phyloP scores from a whole-genome alignment of 2,329 filamentous ascomycete species.

The Thielaviopsis musarum region DNA sequence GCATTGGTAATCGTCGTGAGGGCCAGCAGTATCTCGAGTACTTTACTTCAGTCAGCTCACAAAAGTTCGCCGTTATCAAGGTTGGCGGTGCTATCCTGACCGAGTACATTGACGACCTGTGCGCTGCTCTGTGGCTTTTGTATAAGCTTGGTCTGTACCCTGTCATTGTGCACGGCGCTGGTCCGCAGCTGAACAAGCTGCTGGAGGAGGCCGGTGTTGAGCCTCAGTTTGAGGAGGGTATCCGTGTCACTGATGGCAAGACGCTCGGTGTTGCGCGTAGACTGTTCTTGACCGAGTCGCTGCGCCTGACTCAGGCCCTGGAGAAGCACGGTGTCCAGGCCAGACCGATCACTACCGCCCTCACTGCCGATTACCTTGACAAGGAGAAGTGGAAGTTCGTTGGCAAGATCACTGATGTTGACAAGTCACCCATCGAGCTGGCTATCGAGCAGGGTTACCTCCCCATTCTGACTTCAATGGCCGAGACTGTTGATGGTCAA shows the following conservation, averaged over 20 bases:
- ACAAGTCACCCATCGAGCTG: slow-evolving; percentile 77
- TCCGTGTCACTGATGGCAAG: slow-evolving; percentile 88
- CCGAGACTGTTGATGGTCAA: slow-evolving; percentile 78
- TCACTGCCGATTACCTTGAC: slow-evolving; percentile 86
- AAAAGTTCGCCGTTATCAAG: slow-evolving; percentile 97
- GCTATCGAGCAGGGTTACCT: slow-evolving; percentile 83
- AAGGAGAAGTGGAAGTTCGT: slow-evolving; percentile 94
- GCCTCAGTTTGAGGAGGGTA: slow-evolving; percentile 91
- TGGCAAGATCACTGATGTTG: slow-evolving; percentile 85
- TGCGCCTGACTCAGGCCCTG: slow-evolving; percentile 78
- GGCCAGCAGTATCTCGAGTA: slow-evolving; percentile 95
- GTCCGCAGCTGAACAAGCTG: slow-evolving; percentile 85
- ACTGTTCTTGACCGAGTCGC: slow-evolving; percentile 88
- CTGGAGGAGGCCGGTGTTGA: slow-evolving; percentile 83
- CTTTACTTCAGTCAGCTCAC: slow-evolving; percentile 89
- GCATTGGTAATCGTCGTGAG: slow-evolving; percentile 90
- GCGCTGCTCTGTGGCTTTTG: slow-evolving; percentile 74
- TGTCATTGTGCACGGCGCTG: slow-evolving; percentile 87
- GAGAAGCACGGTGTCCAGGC: slow-evolving; percentile 81
- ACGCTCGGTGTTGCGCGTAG: slow-evolving; percentile 80
- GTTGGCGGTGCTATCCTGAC: slow-evolving; percentile 92
- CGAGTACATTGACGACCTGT: slow-evolving; percentile 83
- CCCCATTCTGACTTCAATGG: slow-evolving; percentile 90
- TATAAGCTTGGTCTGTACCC: slow-evolving; percentile 91
- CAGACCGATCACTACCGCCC: slow-evolving; percentile 78